phyloP scores from a whole-genome alignment of 768 basidiomycete genomes.

The Pilatotrama ljubarskyi region DNA sequence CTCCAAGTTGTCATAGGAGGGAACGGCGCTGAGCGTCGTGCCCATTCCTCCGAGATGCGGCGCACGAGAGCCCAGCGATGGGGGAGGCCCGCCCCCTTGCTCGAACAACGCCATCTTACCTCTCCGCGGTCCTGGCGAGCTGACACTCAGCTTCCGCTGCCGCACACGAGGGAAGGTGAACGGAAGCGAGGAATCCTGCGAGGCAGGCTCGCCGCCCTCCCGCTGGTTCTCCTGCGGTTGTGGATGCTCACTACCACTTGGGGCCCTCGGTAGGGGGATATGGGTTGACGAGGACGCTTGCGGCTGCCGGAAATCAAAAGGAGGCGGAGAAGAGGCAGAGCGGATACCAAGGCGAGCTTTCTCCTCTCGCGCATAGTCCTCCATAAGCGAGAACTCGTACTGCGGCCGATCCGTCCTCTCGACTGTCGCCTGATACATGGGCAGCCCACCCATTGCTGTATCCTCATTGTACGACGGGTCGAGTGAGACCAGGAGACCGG shows the following conservation, averaged over 20 bases:
- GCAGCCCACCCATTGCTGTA: constrained; percentile 48
- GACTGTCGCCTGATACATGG: constrained; percentile 66
- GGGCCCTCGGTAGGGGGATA: constrained; percentile 2
- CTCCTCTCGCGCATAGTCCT: constrained; percentile 73
- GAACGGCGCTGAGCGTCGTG: constrained; percentile 38
- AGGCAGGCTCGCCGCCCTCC: constrained; percentile 13
- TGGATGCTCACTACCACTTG: not conserved
- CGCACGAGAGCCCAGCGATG: constrained; percentile 43
- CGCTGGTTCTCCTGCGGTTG: constrained; percentile 8
- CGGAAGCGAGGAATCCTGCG: constrained; percentile 18
- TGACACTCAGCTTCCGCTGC: constrained; percentile 87
- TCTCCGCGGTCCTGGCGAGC: constrained; percentile 65
- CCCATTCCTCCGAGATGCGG: constrained; percentile 25
- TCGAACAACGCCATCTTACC: constrained; percentile 96
- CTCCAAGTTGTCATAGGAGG: constrained; percentile 43
- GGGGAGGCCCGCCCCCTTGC: constrained; percentile 39
- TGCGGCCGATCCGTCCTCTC: constrained; percentile 40
- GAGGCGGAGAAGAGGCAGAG: constrained; percentile 36
- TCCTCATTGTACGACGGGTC: constrained; percentile 25
- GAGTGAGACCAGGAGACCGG: constrained; percentile 43
- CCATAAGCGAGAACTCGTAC: constrained; percentile 78
- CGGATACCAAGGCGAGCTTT: constrained; percentile 62
- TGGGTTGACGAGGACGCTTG: constrained; percentile 18
- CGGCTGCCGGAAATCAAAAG: constrained; percentile 11
- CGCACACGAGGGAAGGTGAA: constrained; percentile 45